Base-by-base conservation (phyloP, 148 eudicot genomes). In the Cornus florida region DNA sequence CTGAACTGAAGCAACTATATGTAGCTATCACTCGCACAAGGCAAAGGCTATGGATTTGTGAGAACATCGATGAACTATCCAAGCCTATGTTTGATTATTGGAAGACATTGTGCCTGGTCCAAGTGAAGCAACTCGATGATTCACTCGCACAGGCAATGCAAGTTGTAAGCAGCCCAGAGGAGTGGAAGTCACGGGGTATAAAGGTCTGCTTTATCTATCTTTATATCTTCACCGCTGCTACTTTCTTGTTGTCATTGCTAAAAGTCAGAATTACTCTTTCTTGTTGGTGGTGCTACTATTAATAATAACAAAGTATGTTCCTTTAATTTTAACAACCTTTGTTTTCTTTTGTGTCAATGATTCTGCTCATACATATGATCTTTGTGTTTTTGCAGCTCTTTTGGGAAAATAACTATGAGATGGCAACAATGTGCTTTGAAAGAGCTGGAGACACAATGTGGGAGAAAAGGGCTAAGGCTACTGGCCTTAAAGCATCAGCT, bases 31-130 rank as follows among this genome's bases (percentile, higher is more conserved):
- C 97, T 75, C 91, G 97, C 22, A 93, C 97, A 23, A 84, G 90
- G 72, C 97, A 93, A 86, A 87, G 97, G 81, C 80, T 93, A 76
- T 93, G 97, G 97, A 86, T 93, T 57, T 91, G 93, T 79, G 97
- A 93, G 82, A 91, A 86, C 69, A 75, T 43, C 72, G 93, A 91
- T 74, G 89, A 88, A 67, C 69, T 90, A 33, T 87, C 90, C 0
- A 90, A 85, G 79, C 97, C 97, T 7, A 88, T 93, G 91, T 86
- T 91, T 79, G 93, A 93, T 64, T 93, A 90, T 28, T 93, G 97
- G 97, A 93, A 85, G 79, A 91, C 78, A 72, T 41, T 75, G 74
- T 82, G 87, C 78, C 86, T 85, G 50, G 95, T 93, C 76, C 92
- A 91, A 85, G 89, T 87, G 22, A 84, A 88, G 74, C 77, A 86